A percentile compares a stretch with the other conserved stretches of the same genome.
Conservation (phyloP, 768 basidiomycete genomes). For the Pseudohyphozyma bogoriensis region DNA sequence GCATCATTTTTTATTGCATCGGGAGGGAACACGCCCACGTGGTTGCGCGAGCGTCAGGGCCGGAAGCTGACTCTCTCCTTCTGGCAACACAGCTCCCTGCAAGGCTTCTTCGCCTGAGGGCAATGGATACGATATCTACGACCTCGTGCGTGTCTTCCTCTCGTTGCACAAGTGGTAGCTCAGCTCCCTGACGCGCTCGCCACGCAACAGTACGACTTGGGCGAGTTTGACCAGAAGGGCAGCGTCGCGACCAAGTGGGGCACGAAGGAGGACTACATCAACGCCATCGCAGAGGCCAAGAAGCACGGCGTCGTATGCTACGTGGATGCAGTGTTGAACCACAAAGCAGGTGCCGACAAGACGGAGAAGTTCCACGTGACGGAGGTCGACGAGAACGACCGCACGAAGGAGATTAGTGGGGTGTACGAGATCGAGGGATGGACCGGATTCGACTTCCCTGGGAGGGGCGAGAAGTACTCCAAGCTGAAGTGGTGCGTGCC, state of each 20-base stretch:
- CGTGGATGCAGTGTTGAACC: conserved; percentile 42
- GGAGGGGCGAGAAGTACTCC: conserved; percentile 40
- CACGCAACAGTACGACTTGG: conserved; percentile 36
- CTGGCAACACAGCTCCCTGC: conserved; percentile 31
- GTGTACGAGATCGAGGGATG: conserved; percentile 41
- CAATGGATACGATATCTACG: conserved; percentile 37
- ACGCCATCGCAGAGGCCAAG: conserved; percentile 24
- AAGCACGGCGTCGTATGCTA: conserved; percentile 40
- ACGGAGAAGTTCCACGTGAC: conserved; percentile 41
- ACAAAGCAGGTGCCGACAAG: conserved; percentile 42
- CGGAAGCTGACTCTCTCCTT: background rate
- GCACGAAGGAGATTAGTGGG: conserved; percentile 39
- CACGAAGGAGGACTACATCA: conserved; percentile 39
- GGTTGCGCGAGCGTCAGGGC: too few species aligned
- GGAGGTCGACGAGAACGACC: conserved; percentile 40
- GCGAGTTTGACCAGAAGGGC: conserved; percentile 41
- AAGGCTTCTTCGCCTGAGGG: conserved; percentile 37
- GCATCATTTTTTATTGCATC: background rate
- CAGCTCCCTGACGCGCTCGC: background rate
- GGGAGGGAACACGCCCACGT: background rate
- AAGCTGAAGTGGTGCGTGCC: conserved; percentile 39
- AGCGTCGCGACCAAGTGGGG: conserved; percentile 40
- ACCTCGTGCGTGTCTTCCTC: background rate
- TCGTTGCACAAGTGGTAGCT: background rate
- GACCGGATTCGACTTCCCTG: conserved; percentile 42